Conservation (phyloP, 2,329 filamentous ascomycete species). For the Cucurbitaria berberidis region DNA sequence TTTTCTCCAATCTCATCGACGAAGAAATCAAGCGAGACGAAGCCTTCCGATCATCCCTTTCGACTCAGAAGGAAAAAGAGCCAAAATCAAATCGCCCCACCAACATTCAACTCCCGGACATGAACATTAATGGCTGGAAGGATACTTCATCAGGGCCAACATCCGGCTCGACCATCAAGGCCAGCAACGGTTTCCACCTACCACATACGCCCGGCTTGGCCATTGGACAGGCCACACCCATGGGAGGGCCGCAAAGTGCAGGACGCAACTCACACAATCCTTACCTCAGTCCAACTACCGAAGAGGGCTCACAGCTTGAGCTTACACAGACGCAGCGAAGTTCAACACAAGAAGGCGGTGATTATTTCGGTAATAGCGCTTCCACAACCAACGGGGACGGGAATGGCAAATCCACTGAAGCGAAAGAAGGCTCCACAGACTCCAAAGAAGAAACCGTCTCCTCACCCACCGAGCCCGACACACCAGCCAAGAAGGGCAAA, state of each 20-base stretch:
- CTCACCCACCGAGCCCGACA: slow-evolving; percentile 51
- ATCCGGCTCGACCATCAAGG: slow-evolving; percentile 60
- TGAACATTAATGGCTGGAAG: slow-evolving; percentile 55
- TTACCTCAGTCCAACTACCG: slow-evolving; percentile 48
- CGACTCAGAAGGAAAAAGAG: slow-evolving; percentile 67
- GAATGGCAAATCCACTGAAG: slow-evolving; percentile 31
- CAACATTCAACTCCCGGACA: slow-evolving; percentile 64
- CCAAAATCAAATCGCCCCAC: slow-evolving; percentile 64
- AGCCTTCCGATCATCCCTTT: slow-evolving; percentile 70
- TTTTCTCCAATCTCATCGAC: slow-evolving; percentile 87
- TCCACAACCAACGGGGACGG: slow-evolving; percentile 29
- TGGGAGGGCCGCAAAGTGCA: slow-evolving; percentile 46
- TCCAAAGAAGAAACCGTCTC: slow-evolving; percentile 35
- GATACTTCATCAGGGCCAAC: slow-evolving; percentile 48
- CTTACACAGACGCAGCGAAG: slow-evolving; percentile 63
- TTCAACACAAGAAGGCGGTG: slow-evolving; percentile 62
- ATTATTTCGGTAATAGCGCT: slow-evolving; percentile 68
- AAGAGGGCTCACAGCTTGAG: slow-evolving; percentile 57
- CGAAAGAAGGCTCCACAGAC: slow-evolving; percentile 38
- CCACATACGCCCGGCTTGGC: slow-evolving; percentile 74
- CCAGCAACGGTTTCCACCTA: slow-evolving; percentile 65
- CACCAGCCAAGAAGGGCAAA: slow-evolving; percentile 60
- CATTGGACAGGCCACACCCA: slow-evolving; percentile 78
- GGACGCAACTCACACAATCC: slow-evolving; percentile 44
- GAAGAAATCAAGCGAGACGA: slow-evolving; percentile 88